Conservation (phyloP, 495 filamentous ascomycete species). For the Sporormia fimetaria region DNA sequence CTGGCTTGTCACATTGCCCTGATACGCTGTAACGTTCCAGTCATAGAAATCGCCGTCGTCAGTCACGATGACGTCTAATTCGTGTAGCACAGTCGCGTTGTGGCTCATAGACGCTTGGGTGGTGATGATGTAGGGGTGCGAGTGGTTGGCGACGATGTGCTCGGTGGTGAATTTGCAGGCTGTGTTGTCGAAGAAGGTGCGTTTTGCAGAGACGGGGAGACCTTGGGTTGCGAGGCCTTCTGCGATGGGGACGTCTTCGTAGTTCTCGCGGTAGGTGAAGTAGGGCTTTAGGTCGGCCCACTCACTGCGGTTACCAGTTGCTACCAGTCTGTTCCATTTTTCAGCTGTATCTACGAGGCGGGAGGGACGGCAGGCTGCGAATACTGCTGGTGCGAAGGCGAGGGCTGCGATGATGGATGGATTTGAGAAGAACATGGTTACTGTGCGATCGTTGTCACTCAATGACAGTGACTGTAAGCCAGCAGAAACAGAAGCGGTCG, state of each 20-base stretch:
- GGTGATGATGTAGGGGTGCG: background rate
- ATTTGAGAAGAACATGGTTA: background rate
- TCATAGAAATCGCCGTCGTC: background rate
- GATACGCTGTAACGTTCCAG: background rate
- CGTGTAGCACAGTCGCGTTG: background rate
- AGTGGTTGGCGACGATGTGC: background rate
- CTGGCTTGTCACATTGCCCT: background rate
- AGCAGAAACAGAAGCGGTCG: too few species aligned
- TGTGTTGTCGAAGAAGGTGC: background rate
- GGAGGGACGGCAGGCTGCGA: background rate
- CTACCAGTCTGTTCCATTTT: background rate
- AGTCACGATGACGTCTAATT: background rate
- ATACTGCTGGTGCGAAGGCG: background rate
- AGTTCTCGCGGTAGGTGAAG: background rate
- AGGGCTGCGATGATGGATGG: background rate
- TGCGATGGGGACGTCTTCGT: background rate
- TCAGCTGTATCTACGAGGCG: background rate
- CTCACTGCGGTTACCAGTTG: background rate
- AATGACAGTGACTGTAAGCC: too few species aligned
- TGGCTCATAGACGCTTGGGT: background rate
- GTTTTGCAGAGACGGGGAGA: background rate
- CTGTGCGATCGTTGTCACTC: too few species aligned
- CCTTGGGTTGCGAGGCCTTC: background rate
- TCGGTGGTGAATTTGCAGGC: background rate
- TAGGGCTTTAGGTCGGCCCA: background rate